Base-by-base conservation (phyloP, 805 yeast genomes). In the Diddensiella caesifluorescens region DNA sequence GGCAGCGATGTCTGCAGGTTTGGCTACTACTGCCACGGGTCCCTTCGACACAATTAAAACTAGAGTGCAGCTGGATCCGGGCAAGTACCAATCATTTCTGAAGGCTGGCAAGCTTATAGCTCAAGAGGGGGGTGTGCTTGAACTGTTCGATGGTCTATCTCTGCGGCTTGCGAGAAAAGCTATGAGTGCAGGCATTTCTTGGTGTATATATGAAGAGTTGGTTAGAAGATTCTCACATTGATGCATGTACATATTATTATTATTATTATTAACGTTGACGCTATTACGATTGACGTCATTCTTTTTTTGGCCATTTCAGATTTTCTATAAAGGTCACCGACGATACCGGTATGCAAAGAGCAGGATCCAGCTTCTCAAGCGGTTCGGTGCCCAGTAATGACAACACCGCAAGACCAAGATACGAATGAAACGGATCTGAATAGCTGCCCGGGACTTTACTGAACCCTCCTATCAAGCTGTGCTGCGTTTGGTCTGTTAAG, bases 31-130 rank as follows among this genome's bases (percentile, higher is more conserved):
- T 0, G 68, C 85, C 13, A 90, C 98, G 0, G 94, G 95, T 1
- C 98, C 98, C 0, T 90, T 90, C 57, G 98, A 90, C 56, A 85
- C 96, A 0, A 76, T 92, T 25, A 90, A 90, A 60, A 92, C 97
- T 0, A 71, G 95, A 44, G 79, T 92, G 74, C 98, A 90, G 64
- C 65, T 90, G 38, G 66, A 76, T 20, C 80, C 87, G 2, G 45
- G 51, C 6, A 56, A 61, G 41, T 75, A 73, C 59, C 55, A 59
- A 48, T 55, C 69, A 46, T 69, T 72, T 51, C 31, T 57, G n/a
- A 44, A 63, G 36, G 70, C 84, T 5, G 50, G 67, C 39, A 38
- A 35, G 3, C 23, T 45, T 22, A 73, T 71, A 43, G 55, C 63
- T 52, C 65, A 51, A 46, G 64, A 60, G 54, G 89, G 65, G 61